phyloP scores from a whole-genome alignment of 169 alveolate genomes.

The Plasmodium knowlesi region DNA sequence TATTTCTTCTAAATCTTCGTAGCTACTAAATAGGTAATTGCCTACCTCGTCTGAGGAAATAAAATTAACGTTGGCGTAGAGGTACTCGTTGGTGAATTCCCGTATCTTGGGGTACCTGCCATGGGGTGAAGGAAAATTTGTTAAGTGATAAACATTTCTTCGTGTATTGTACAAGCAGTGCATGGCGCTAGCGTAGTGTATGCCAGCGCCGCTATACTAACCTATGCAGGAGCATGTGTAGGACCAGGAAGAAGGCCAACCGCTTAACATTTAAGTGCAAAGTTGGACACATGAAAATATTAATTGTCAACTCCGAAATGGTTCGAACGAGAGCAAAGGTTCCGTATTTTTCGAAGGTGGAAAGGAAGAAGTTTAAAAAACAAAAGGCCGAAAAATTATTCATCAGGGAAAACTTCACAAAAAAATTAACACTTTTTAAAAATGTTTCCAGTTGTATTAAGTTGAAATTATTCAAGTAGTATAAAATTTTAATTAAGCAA shows the following conservation, averaged over 20 bases:
- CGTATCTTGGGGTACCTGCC: conserved; percentile 69
- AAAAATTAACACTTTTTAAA: conserved; percentile 67
- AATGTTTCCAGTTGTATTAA: conserved; percentile 60
- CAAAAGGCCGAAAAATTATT: conserved; percentile 69
- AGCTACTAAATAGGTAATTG: conserved; percentile 47
- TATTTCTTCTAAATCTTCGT: conserved; percentile 47
- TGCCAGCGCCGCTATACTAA: background rate
- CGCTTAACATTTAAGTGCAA: conserved; percentile 33
- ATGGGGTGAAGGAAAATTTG: background rate
- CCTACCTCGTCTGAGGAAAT: conserved; percentile 38
- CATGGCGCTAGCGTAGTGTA: background rate
- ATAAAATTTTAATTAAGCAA: conserved; percentile 67
- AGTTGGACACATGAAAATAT: conserved; percentile 41
- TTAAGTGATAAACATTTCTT: background rate
- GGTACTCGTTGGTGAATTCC: conserved; percentile 67
- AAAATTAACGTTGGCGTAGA: conserved; percentile 56
- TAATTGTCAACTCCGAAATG: conserved; percentile 49
- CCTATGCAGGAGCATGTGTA: conserved; percentile 48
- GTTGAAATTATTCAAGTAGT: conserved; percentile 65
- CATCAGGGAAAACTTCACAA: conserved; percentile 44
- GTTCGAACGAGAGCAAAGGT: conserved; percentile 45
- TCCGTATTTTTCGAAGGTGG: conserved; percentile 15
- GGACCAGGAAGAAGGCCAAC: conserved; percentile 38
- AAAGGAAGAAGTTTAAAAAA: conserved; percentile 33
- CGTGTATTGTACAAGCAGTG: background rate